Conservation (phyloP, 495 filamentous ascomycete species). For the Neurospora sp. region DNA sequence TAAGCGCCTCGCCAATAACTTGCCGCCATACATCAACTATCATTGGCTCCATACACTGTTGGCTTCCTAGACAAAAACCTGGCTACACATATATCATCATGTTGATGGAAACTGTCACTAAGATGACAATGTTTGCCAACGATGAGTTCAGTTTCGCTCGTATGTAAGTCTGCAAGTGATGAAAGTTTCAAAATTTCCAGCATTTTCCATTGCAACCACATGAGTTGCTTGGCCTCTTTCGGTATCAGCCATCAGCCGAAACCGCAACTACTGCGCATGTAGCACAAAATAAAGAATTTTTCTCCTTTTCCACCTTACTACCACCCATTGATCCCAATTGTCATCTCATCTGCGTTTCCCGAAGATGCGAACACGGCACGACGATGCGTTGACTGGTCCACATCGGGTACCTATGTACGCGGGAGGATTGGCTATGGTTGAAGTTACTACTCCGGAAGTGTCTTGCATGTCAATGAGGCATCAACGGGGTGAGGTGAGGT, state of each 20-base stretch:
- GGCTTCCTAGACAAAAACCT: background rate
- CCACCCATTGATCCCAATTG: background rate
- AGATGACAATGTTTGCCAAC: background rate
- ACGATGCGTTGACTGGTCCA: background rate
- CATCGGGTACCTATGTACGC: background rate
- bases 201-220: background rate
- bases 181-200: background rate
- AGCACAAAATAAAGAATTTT: background rate
- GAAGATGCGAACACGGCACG: background rate
- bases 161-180: background rate
- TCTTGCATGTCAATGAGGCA: background rate
- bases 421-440: background rate
- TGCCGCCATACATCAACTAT: background rate
- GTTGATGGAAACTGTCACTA: background rate
- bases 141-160: background rate
- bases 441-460: background rate
- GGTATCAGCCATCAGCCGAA: background rate
- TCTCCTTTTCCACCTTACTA: background rate
- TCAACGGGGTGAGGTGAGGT: background rate
- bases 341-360: background rate
- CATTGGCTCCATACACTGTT: background rate
- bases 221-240: background rate
- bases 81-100: background rate
- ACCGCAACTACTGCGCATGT: background rate
- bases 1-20: background rate